phyloP scores from a whole-genome alignment of 1,284 basidiomycete genomes.

The Caloboletus firmus region DNA sequence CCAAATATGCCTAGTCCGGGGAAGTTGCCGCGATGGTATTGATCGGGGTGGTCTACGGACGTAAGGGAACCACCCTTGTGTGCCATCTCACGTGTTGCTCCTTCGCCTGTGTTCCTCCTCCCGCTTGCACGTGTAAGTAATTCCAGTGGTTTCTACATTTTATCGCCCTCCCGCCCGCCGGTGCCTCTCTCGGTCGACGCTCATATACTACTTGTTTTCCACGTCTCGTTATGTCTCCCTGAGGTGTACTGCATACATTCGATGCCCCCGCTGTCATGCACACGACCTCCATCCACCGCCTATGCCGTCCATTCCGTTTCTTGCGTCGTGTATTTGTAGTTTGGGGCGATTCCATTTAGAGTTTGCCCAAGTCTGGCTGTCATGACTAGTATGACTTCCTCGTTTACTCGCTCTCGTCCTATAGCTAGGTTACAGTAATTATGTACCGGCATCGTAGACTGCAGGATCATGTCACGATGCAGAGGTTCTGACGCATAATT shows the following conservation, averaged over 20 bases:
- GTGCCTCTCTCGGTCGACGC: not conserved
- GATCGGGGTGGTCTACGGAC: constrained; percentile 1
- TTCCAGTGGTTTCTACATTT: not conserved
- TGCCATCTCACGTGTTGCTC: not conserved
- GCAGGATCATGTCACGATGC: not conserved
- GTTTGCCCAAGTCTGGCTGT: not conserved
- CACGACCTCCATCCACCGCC: not conserved
- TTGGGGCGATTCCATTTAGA: constrained; percentile 7
- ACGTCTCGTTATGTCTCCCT: constrained; percentile 18
- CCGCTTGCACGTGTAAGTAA: not conserved
- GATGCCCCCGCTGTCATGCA: not conserved
- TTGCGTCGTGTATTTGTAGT: constrained; percentile 8
- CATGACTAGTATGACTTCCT: constrained; percentile 1
- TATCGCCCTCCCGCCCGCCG: not conserved
- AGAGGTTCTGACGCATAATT: not conserved
- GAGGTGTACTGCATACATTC: constrained; percentile 12
- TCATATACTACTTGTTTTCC: constrained; percentile 4
- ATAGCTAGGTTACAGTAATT: not conserved
- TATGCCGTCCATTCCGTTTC: constrained; percentile 1
- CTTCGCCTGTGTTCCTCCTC: not conserved
- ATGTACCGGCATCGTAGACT: not conserved
- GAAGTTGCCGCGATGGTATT: constrained; percentile 54
- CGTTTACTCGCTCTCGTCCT: not conserved
- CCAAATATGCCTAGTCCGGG: constrained; percentile 49
- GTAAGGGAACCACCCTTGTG: not conserved